Base-by-base conservation (phyloP, 441 rosid species). In the Gossypium gossypioides region DNA sequence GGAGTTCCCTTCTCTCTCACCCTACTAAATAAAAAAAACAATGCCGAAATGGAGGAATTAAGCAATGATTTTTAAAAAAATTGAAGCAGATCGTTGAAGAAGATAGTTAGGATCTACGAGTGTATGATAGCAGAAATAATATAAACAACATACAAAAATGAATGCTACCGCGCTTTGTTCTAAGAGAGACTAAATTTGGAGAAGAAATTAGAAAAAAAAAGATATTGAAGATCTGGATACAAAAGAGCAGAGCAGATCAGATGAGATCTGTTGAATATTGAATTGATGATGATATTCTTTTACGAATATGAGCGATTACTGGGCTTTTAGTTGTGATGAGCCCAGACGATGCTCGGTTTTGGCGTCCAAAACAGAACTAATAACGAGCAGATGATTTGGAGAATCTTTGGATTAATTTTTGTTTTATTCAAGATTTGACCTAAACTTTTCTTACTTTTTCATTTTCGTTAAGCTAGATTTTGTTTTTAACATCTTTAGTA, bases 211-310 rank as follows among this genome's bases (percentile, higher is more conserved):
- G 6, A 3, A 50, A 58, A 5, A 25, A 25, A 9, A 2, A 4
- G 0, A 34, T 34, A 34, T 34, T 52, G 27, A 72, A 81, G 86
- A 83, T 81, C 83, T 75, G 67, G 68, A 71, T 60, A 16, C 44
- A 18, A 68, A 21, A 3, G 46, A 61, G 70, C 58, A 54, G 63
- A 59, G 0, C 40, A 27, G 42, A 56, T 56, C 69, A 60, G 5
- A 59, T 2, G 72, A 62, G 75, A 66, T 52, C 74, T 55, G 50
- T 46, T 25, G 42, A 29, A 55, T 15, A 8, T 24, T 4, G 3
- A 40, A 40, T 19, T 57, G 62, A 42, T 5, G 52, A 57, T 12
- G 13, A 24, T 13, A 24, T 57, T 2, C 1, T 48, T 24, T 13
- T 6, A 66, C 4, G 56, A 22, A 24, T n/a, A 66, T 10, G 32